phyloP scores from a whole-genome alignment of 305 asterid genomes.

The Fraxinus latifolia region DNA sequence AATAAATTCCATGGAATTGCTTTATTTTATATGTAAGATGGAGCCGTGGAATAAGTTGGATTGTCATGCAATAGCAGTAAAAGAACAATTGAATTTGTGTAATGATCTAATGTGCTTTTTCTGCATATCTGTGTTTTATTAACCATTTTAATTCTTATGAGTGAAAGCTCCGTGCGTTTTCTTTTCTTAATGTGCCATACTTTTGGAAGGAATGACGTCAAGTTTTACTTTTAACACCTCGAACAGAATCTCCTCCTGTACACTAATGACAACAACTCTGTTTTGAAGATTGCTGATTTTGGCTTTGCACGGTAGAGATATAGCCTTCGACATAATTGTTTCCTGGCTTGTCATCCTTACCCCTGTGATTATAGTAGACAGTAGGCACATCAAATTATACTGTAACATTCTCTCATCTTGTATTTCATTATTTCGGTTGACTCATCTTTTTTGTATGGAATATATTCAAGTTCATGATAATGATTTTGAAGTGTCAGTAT shows the following conservation, averaged over 20 bases:
- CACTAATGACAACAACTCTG: slow-evolving; percentile 48
- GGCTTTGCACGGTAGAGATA: slow-evolving; percentile 88
- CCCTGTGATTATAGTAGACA: not conserved
- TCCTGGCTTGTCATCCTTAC: not conserved
- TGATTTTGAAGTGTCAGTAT: not conserved
- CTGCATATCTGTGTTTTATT: not conserved
- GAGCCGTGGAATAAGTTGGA: not conserved
- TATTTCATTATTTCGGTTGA: not conserved
- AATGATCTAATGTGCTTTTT: not conserved
- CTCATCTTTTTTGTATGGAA: not conserved
- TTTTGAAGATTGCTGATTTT: slow-evolving; percentile 92
- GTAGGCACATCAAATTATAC: not conserved
- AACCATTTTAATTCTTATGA: slow-evolving; percentile 2
- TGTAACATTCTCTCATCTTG: not conserved
- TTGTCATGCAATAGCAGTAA: not conserved
- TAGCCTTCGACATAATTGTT: slow-evolving; percentile 9
- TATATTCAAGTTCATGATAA: not conserved
- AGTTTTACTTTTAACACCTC: slow-evolving; percentile 27
- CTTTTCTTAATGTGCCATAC: not conserved
- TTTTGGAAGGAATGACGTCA: slow-evolving; percentile 3
- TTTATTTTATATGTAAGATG: not conserved
- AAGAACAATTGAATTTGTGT: not conserved
- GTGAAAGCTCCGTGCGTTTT: not conserved
- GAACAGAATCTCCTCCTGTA: slow-evolving; percentile 81
- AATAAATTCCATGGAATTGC: not conserved